phyloP scores from a whole-genome alignment of 2,329 filamentous ascomycete genomes.

The Rasamsonia emersonii region DNA sequence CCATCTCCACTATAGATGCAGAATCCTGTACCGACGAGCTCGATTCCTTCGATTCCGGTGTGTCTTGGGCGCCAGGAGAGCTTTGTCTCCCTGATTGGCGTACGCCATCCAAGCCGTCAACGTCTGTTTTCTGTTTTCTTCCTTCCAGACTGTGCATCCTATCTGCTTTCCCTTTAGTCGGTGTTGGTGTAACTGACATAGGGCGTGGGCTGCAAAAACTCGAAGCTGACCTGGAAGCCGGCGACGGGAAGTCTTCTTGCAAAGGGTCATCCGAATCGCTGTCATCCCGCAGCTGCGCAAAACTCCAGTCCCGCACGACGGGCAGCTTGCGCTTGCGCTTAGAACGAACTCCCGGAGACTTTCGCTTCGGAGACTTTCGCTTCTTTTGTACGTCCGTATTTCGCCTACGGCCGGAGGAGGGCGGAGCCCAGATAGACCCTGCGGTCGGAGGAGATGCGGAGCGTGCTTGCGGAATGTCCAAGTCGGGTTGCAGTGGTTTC shows the following conservation, averaged over 20 bases:
- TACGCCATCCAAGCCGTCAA: no score
- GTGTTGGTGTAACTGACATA: conserved; percentile 3
- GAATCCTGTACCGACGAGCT: not conserved
- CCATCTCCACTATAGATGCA: conserved; percentile 16
- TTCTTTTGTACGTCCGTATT: conserved; percentile 15
- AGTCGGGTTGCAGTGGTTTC: not conserved
- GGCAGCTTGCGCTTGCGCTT: conserved; percentile 21
- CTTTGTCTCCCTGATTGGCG: no score
- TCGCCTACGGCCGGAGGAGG: conserved; percentile 13
- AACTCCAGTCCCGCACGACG: conserved; percentile 28
- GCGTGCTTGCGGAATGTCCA: conserved; percentile 7
- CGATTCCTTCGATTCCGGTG: no score
- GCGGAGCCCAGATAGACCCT: conserved; percentile 31
- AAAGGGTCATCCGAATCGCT: conserved; percentile 37
- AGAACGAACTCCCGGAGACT: conserved; percentile 11
- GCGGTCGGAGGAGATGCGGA: conserved; percentile 26
- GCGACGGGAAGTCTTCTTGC: conserved; percentile 25
- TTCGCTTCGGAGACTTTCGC: conserved; percentile 13
- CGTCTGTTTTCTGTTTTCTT: no score
- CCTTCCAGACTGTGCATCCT: no score
- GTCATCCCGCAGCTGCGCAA: conserved; percentile 23
- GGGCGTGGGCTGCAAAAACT: not conserved
- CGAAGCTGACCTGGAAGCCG: conserved; percentile 5
- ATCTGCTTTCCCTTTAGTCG: not conserved
- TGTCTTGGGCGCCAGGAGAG: no score